phyloP scores from a whole-genome alignment of 352 stramenopile species.

The Phytopythium aichiense region DNA sequence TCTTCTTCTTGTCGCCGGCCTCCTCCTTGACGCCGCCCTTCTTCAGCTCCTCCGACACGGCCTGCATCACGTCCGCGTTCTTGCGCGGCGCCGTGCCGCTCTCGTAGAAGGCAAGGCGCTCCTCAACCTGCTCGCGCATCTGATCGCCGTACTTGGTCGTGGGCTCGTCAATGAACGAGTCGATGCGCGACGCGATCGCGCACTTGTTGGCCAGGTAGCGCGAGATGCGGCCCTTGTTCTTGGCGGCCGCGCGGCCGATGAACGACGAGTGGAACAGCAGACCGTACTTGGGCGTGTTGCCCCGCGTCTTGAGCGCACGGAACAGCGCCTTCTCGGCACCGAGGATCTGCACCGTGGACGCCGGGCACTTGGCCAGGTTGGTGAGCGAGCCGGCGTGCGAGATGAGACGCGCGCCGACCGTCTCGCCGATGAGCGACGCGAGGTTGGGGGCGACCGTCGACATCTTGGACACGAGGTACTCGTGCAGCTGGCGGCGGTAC shows the following conservation, averaged over 20 bases:
- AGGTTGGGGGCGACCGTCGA: slow-evolving; percentile 98
- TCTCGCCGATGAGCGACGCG: slow-evolving; percentile 98
- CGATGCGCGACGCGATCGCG: slow-evolving; percentile 98
- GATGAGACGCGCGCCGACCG: slow-evolving; percentile 98
- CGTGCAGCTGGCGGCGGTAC: slow-evolving; percentile 95
- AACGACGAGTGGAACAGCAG: slow-evolving; percentile 99
- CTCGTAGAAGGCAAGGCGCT: slow-evolving; percentile 99
- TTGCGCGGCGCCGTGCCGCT: slow-evolving; percentile 96
- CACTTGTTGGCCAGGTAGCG: slow-evolving; percentile 99
- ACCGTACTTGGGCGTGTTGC: slow-evolving; percentile 99
- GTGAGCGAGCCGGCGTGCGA: slow-evolving; percentile 98
- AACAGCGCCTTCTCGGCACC: slow-evolving; percentile 99
- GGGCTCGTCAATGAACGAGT: slow-evolving; percentile 97
- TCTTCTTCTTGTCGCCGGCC: slow-evolving; percentile 71
- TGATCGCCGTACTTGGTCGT: slow-evolving; percentile 98
- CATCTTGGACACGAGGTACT: slow-evolving; percentile 98
- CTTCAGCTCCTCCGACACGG: slow-evolving; percentile 92
- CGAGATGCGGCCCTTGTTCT: slow-evolving; percentile 99
- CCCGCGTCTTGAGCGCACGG: slow-evolving; percentile 99
- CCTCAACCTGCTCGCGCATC: slow-evolving; percentile 99
- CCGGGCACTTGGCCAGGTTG: slow-evolving; percentile 99
- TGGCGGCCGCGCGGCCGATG: slow-evolving; percentile 97
- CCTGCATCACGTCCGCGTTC: slow-evolving; percentile 99
- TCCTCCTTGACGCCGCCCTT: slow-evolving; percentile 34
- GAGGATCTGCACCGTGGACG: slow-evolving; percentile 99